These are phyloP conservation scores for Globisporangium uncinulatum DNA, from an alignment of 352 stramenopile species.

Conservation along the genomic window DNA sequence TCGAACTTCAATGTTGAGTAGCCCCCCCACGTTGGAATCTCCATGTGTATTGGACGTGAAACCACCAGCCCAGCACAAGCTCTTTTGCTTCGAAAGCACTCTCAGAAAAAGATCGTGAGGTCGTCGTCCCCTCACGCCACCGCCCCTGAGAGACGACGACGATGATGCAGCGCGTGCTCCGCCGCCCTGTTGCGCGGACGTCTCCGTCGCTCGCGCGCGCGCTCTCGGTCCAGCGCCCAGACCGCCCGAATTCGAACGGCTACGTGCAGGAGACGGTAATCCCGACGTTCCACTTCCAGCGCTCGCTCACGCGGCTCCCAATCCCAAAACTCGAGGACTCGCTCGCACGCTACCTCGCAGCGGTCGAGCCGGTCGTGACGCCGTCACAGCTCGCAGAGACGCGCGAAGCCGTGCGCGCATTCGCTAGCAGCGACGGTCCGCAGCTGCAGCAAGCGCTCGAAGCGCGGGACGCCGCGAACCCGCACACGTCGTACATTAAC, in stretches of 20 bases:
- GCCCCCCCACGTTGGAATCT: too few species aligned
- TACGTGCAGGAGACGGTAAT: conserved; percentile 87
- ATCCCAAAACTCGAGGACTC: conserved; percentile 86
- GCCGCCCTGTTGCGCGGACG: not conserved
- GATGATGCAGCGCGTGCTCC: conserved; percentile 22
- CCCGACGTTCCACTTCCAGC: conserved; percentile 86
- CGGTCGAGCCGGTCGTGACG: conserved; percentile 70
- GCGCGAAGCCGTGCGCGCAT: conserved; percentile 46
- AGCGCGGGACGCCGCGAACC: conserved; percentile 67
- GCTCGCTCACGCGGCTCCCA: conserved; percentile 77
- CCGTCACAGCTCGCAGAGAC: conserved; percentile 51
- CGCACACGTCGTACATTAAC: conserved; percentile 90
- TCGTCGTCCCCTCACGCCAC: too few species aligned
- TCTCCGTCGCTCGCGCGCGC: conserved; percentile 10
- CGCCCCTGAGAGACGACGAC: too few species aligned
- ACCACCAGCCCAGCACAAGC: too few species aligned
- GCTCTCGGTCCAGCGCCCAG: conserved; percentile 3
- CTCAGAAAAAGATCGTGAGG: too few species aligned
- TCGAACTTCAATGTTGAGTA: too few species aligned
- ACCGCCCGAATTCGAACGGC: conserved; percentile 6
- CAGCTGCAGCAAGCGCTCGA: conserved; percentile 74
- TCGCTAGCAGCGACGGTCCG: conserved; percentile 47
- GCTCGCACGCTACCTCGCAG: conserved; percentile 64
- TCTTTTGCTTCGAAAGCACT: too few species aligned
- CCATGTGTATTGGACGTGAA: too few species aligned